phyloP scores from a whole-genome alignment of 257 asterid species.

The Solanum boliviense region DNA sequence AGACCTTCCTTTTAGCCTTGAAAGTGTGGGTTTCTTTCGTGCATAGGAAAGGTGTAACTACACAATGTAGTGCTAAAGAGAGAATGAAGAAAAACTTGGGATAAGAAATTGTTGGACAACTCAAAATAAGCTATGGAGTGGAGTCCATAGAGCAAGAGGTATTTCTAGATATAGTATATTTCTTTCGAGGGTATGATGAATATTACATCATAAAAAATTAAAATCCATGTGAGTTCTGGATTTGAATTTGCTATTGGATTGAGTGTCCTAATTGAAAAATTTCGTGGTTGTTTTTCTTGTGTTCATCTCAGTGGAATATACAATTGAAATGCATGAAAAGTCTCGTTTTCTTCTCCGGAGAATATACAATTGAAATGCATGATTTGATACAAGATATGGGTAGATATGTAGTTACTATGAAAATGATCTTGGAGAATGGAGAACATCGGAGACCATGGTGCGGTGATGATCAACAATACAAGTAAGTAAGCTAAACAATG shows the following conservation, averaged over 20 bases:
- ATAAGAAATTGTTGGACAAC: neutral
- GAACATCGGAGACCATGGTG: neutral
- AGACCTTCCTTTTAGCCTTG: neutral
- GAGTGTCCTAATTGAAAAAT: neutral
- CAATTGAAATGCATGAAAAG: neutral
- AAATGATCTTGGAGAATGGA: neutral
- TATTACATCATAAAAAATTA: neutral
- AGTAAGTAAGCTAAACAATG: neutral
- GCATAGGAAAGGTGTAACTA: neutral
- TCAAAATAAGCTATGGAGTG: neutral
- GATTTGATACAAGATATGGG: neutral
- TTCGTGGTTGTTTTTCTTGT: neutral
- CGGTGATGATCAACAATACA: neutral
- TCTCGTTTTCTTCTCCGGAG: neutral
- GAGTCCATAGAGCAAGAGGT: neutral
- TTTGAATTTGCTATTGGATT: neutral
- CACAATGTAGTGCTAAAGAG: neutral
- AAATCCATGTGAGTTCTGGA: neutral
- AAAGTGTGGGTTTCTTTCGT: neutral
- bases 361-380: neutral
- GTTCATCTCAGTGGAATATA: neutral
- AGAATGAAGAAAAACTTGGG: neutral
- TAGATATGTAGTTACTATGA: neutral
- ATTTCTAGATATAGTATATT: neutral
- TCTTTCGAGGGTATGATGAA: neutral